phyloP scores from a whole-genome alignment of 2,329 filamentous ascomycete genomes.

The Stagonosporopsis rhizophila region DNA sequence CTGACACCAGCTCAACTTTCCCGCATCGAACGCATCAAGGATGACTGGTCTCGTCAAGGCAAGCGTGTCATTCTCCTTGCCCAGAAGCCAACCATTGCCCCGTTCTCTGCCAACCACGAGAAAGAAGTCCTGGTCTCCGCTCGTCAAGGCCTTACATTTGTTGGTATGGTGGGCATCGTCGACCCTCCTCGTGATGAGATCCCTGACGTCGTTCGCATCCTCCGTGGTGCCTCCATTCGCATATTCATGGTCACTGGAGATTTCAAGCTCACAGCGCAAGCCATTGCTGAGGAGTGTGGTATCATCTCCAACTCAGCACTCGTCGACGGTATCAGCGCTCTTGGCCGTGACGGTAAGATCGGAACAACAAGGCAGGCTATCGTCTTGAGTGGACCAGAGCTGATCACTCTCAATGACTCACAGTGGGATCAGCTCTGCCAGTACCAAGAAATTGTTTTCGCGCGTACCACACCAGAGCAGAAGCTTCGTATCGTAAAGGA shows the following conservation, averaged over 20 bases:
- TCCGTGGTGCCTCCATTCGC: constrained; percentile 74
- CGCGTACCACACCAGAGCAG: constrained; percentile 75
- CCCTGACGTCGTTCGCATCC: constrained; percentile 64
- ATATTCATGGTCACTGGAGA: constrained; percentile 85
- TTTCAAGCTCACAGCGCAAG: constrained; percentile 75
- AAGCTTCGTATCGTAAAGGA: constrained; percentile 81
- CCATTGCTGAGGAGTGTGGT: constrained; percentile 75
- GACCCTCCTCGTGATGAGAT: constrained; percentile 68
- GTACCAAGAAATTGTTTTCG: constrained; percentile 78
- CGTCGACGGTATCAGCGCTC: constrained; percentile 63
- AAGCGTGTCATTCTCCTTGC: constrained; percentile 73
- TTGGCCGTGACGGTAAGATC: constrained; percentile 50
- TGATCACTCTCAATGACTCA: constrained; percentile 68
- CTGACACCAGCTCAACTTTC: constrained; percentile 57
- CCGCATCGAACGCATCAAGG: constrained; percentile 66
- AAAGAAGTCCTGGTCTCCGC: constrained; percentile 64
- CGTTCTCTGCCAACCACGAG: constrained; percentile 60
- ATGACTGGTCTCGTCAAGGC: constrained; percentile 72
- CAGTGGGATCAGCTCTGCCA: constrained; percentile 72
- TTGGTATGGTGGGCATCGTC: constrained; percentile 65
- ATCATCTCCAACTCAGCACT: constrained; percentile 65
- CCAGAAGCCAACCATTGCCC: constrained; percentile 60
- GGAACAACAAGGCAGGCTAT: constrained; percentile 36
- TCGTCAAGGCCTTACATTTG: constrained; percentile 57
- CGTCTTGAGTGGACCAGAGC: constrained; percentile 54